These are phyloP conservation scores for Mucor piriformis DNA, from an alignment of 371 early-diverging fungal genomes.

Conservation along the genomic window DNA sequence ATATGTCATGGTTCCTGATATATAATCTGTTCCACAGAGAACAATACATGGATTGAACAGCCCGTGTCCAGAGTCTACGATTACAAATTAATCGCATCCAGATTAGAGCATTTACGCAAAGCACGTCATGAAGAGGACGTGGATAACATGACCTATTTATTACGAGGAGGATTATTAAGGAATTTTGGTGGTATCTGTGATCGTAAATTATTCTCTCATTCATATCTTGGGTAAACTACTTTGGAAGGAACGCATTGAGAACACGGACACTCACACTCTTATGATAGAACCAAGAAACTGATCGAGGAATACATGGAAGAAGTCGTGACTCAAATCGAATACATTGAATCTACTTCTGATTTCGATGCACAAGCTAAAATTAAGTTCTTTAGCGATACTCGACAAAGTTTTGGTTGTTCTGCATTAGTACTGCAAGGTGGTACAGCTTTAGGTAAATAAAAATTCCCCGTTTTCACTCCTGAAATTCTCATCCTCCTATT, in stretches of 20 bases:
- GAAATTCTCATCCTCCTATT: background rate
- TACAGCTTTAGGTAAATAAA: slow-evolving; percentile 40
- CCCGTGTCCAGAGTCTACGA: slow-evolving; percentile 67
- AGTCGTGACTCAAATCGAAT: slow-evolving; percentile 61
- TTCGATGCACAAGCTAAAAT: slow-evolving; percentile 60
- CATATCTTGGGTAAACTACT: slow-evolving; percentile 63
- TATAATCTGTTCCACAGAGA: too few relatives aligned
- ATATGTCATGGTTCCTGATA: too few relatives aligned
- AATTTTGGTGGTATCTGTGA: slow-evolving; percentile 79
- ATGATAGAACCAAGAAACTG: slow-evolving; percentile 62
- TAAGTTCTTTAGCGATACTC: slow-evolving; percentile 71
- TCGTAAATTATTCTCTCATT: slow-evolving; percentile 59
- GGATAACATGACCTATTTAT: slow-evolving; percentile 59
- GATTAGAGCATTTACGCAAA: slow-evolving; percentile 56
- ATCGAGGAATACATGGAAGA: slow-evolving; percentile 76
- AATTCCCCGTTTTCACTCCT: background rate
- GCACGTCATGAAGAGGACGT: slow-evolving; percentile 60
- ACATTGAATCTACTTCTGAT: slow-evolving; percentile 53
- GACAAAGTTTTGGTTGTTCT: slow-evolving; percentile 71
- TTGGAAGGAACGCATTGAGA: too few relatives aligned
- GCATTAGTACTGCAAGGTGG: slow-evolving; percentile 76
- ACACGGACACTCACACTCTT: too few relatives aligned
- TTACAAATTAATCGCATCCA: slow-evolving; percentile 60
- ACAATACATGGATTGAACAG: slow-evolving; percentile 61
- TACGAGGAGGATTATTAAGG: slow-evolving; percentile 66